A percentile compares a stretch with the other conserved stretches of the same genome.
These are phyloP conservation scores for Globisporangium ultimum DNA, from an alignment of 352 stramenopile species.

Conservation along the genomic window DNA sequence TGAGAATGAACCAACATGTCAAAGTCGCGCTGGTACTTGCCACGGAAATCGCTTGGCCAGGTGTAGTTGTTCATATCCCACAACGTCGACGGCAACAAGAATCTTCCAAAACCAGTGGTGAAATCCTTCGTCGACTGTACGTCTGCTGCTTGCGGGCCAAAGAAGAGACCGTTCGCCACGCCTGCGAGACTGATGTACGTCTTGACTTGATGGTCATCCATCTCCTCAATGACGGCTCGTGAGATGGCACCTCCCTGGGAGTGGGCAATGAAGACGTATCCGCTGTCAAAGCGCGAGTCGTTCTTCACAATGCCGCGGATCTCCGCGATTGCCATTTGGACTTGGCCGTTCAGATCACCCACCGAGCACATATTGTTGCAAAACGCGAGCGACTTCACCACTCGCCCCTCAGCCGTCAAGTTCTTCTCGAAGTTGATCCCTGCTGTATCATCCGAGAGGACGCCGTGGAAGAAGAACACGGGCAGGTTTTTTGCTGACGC, in stretches of 20 bases:
- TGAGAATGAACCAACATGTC: conserved; percentile 19
- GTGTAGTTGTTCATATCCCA: conserved; percentile 42
- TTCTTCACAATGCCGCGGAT: conserved; percentile 32
- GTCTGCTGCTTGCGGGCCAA: conserved; percentile 38
- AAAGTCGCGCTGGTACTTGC: conserved; percentile 42
- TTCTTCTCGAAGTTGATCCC: conserved; percentile 29
- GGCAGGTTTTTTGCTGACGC: too few relatives aligned
- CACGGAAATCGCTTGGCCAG: conserved; percentile 20
- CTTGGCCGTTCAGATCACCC: conserved; percentile 26
- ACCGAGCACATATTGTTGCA: conserved; percentile 38
- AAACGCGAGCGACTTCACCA: conserved; percentile 37
- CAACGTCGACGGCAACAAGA: conserved; percentile 21
- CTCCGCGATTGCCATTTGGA: conserved; percentile 43
- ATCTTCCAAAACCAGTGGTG: conserved; percentile 30
- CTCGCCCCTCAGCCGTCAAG: conserved; percentile 31
- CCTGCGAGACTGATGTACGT: conserved; percentile 50
- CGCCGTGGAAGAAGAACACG: conserved; percentile 56
- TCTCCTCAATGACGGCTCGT: conserved; percentile 49
- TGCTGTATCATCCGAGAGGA: conserved; percentile 25
- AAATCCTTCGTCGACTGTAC: conserved; percentile 31
- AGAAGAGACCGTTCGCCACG: conserved; percentile 50
- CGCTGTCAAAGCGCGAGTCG: conserved; percentile 25
- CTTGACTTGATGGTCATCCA: conserved; percentile 54
- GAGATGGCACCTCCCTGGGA: conserved; percentile 43
- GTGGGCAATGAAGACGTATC: conserved; percentile 53